Percentiles rank a stretch among this genome's conserved stretches.
These are phyloP conservation scores for Tolypocladium nubicola DNA, from an alignment of 2,329 filamentous ascomycete species.

Conservation along the genomic window DNA sequence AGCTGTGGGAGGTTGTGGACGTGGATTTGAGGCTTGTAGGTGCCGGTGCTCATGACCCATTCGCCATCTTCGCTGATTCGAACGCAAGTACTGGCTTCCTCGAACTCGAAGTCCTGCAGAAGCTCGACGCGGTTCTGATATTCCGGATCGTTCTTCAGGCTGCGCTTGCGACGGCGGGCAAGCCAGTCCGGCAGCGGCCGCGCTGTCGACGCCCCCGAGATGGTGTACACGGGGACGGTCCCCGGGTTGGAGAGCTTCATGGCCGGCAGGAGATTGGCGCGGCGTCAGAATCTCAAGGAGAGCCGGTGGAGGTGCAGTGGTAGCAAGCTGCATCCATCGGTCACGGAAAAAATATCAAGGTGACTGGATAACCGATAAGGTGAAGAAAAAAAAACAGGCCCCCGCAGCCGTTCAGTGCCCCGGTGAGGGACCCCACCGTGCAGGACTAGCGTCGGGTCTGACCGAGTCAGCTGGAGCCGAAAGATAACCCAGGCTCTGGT, in stretches of 20 bases:
- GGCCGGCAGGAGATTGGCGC: not conserved
- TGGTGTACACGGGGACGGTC: constrained; percentile 83
- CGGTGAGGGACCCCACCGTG: constrained; percentile 2
- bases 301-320: not conserved
- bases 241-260: constrained; percentile 82
- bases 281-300: not conserved
- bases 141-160: constrained; percentile 83
- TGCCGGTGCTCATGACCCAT: constrained; percentile 93
- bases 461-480: constrained; percentile 2
- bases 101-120: constrained; percentile 95
- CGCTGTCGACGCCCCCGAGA: constrained; percentile 81
- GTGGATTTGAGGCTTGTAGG: constrained; percentile 62
- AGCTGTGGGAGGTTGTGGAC: constrained; percentile 91
- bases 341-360: constrained; percentile 2
- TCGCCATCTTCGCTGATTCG: constrained; percentile 89
- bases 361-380: not conserved
- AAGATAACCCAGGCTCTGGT: not conserved
- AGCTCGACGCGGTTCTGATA: constrained; percentile 91
- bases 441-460: constrained; percentile 3
- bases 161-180: constrained; percentile 76
- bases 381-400: not conserved
- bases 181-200: constrained; percentile 93
- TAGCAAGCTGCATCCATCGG: not conserved
- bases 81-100: constrained; percentile 86
- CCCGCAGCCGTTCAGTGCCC: not conserved